A percentile compares a stretch with the other conserved stretches of the same genome.
These are phyloP conservation scores for Diplodia sapinea DNA, from an alignment of 2,329 filamentous ascomycete genomes.

Conservation along the genomic window DNA sequence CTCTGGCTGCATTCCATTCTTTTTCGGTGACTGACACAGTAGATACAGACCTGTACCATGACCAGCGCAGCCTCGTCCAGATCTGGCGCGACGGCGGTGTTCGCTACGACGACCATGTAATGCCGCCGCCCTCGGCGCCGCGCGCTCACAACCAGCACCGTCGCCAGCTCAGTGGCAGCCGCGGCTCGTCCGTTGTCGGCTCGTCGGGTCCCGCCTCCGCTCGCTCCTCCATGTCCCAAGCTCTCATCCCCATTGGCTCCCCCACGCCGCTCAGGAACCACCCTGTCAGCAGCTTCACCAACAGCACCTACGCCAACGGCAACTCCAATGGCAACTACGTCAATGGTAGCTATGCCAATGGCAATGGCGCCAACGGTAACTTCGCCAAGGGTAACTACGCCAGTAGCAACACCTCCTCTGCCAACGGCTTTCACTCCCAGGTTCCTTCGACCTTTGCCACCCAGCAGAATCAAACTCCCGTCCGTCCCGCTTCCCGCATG, in stretches of 20 bases:
- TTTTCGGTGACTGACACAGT: not conserved
- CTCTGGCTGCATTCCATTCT: no score
- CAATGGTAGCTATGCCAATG: no score
- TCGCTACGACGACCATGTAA: not conserved
- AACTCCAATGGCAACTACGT: not conserved
- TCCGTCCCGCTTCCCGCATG: not conserved
- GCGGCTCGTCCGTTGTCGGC: no score
- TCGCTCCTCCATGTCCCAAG: not conserved
- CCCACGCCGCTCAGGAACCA: not conserved
- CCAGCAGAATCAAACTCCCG: not conserved
- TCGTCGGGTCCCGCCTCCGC: not conserved
- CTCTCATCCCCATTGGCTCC: not conserved
- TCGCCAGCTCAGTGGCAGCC: not conserved
- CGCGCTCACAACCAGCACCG: not conserved
- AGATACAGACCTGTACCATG: conserved; percentile 12
- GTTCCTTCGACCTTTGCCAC: not conserved
- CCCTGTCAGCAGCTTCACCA: not conserved
- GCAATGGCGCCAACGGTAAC: no score
- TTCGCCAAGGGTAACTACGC: no score
- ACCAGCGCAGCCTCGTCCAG: conserved; percentile 24
- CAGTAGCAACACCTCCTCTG: no score
- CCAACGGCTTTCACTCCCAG: no score
- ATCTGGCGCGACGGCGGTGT: conserved; percentile 5
- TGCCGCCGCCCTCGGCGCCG: not conserved
- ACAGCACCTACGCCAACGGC: not conserved